phyloP scores from a whole-genome alignment of 2,329 filamentous ascomycete genomes.

The Dactylella cylindrospora region DNA sequence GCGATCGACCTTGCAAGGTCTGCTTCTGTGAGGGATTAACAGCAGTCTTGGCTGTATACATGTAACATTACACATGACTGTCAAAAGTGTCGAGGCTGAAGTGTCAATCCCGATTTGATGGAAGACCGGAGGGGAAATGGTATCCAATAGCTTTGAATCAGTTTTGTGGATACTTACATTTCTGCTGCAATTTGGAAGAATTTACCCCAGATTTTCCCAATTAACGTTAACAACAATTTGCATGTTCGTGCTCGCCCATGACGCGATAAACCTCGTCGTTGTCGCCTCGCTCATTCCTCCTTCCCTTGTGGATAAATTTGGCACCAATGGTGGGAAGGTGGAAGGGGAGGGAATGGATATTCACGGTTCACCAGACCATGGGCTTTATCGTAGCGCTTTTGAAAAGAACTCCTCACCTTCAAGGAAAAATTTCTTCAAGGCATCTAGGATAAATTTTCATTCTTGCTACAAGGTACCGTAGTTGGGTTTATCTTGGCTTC shows the following conservation, averaged over 20 bases:
- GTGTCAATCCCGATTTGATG: neutral
- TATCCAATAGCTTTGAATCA: neutral
- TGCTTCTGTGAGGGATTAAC: constrained; percentile 30
- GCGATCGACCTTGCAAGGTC: constrained; percentile 9
- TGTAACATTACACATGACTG: constrained; percentile 14
- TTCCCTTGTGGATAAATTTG: neutral
- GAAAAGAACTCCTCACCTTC: no score
- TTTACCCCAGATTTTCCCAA: constrained; percentile 21
- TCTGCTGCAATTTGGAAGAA: constrained; percentile 4
- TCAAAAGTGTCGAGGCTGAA: neutral
- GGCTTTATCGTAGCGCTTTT: no score
- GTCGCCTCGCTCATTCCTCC: neutral
- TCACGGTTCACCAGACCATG: no score
- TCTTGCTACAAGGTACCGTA: neutral
- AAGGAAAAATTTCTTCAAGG: neutral
- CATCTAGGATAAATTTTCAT: constrained; percentile 4
- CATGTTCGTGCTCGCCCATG: neutral
- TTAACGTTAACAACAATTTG: constrained; percentile 20
- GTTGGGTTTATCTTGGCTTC: no score
- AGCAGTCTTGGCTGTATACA: constrained; percentile 37
- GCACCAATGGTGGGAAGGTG: neutral
- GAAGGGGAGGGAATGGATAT: no score
- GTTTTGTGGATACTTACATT: no score
- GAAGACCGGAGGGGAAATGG: neutral
- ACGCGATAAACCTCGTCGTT: neutral